Conservation (phyloP, 2,329 filamentous ascomycete species). For the Diplocarpon rosae region DNA sequence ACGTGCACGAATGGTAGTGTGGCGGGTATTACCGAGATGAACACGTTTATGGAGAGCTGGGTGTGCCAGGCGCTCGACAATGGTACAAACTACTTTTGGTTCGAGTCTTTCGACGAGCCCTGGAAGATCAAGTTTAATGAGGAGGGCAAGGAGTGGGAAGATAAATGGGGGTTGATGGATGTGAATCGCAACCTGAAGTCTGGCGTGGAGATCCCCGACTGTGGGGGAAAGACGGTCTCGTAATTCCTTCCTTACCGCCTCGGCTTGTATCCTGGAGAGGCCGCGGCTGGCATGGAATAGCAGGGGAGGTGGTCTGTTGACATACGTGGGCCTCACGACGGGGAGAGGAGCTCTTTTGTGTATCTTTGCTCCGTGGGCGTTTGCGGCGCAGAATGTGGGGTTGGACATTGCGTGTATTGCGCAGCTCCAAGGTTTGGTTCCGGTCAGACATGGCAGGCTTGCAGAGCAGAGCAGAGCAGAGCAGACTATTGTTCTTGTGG, state of each 20-base stretch:
- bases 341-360: no score
- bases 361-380: no score
- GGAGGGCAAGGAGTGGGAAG: slow-evolving; percentile 68
- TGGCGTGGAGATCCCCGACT: slow-evolving; percentile 79
- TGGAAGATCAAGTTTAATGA: slow-evolving; percentile 77
- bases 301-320: no score
- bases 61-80: slow-evolving; percentile 72
- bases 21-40: slow-evolving; percentile 70
- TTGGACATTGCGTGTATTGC: no score
- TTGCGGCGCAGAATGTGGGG: no score
- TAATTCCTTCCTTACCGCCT: not conserved
- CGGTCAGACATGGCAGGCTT: no score
- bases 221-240: slow-evolving; percentile 49
- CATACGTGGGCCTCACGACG: no score
- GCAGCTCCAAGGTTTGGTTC: no score
- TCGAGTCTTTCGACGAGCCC: slow-evolving; percentile 91
- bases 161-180: slow-evolving; percentile 91
- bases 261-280: no score
- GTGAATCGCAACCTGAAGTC: slow-evolving; percentile 72
- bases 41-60: slow-evolving; percentile 77
- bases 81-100: slow-evolving; percentile 93
- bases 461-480: no score
- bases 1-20: slow-evolving; percentile 58
- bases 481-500: no score
- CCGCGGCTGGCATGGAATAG: no score